Evolutionary conservation across 352 stramenopile genomes (phyloP).

Genomic region (Phytophthora colocasiae): DNA sequence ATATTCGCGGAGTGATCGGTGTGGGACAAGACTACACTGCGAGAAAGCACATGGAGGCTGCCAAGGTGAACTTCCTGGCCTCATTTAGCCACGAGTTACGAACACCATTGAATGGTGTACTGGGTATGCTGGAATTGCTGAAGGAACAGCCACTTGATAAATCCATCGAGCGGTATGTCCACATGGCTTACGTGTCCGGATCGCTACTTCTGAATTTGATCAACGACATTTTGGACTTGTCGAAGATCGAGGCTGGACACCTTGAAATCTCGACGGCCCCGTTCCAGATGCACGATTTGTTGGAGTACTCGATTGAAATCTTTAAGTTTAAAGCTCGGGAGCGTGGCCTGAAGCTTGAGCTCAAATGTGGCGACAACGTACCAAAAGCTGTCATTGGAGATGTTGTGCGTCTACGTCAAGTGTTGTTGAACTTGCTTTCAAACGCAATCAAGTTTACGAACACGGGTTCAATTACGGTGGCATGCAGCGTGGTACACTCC

Average conservation of each 20-base stretch:
- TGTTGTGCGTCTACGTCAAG: conserved; percentile 77
- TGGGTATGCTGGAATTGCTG: conserved; percentile 85
- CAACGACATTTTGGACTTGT: conserved; percentile 56
- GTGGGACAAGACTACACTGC: conserved; percentile 94
- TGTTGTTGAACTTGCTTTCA: conserved; percentile 58
- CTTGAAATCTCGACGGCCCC: conserved; percentile 85
- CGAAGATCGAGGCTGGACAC: conserved; percentile 92
- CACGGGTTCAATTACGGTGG: conserved; percentile 74
- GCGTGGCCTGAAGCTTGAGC: conserved; percentile 83
- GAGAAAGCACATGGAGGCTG: conserved; percentile 83
- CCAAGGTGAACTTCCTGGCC: conserved; percentile 83
- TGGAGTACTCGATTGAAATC: conserved; percentile 89
- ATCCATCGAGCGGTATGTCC: conserved; percentile 68
- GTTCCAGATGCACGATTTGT: conserved; percentile 77
- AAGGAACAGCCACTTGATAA: conserved; percentile 79
- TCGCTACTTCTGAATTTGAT: conserved; percentile 37
- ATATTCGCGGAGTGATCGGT: conserved; percentile 66
- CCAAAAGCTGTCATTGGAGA: conserved; percentile 76
- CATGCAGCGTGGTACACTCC: conserved; percentile 63
- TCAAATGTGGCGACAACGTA: conserved; percentile 64
- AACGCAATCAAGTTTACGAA: conserved; percentile 85
- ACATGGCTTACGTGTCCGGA: conserved; percentile 62
- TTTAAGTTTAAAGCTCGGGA: conserved; percentile 89
- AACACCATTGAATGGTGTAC: conserved; percentile 77
- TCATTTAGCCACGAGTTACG: conserved; percentile 85